Evolutionary conservation across 2,329 filamentous ascomycete genomes (phyloP).

Genomic region (Botrytis medusae): DNA sequence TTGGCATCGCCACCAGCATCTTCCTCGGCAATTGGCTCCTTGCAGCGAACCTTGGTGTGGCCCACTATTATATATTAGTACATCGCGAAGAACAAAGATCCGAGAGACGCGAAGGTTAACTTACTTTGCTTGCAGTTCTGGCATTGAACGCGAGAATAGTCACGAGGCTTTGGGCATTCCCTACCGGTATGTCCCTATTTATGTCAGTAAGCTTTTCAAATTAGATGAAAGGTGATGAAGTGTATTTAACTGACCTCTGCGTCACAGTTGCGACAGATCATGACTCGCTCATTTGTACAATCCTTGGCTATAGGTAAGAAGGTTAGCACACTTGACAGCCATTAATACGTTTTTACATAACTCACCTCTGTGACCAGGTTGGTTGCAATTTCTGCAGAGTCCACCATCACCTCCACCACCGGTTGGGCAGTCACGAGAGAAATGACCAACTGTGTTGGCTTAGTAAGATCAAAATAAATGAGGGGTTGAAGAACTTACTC

Average conservation of each 20-base stretch:
- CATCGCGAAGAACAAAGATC: background rate
- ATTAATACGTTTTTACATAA: background rate
- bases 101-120: constrained; percentile 22
- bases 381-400: constrained; percentile 62
- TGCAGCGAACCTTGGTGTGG: constrained; percentile 45
- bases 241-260: constrained; percentile 42
- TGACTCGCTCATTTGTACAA: constrained; percentile 43
- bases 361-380: constrained; percentile 56
- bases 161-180: constrained; percentile 57
- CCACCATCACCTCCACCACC: constrained; percentile 53
- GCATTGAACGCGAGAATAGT: constrained; percentile 58
- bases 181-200: constrained; percentile 54
- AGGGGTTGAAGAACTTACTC: constrained; percentile 27
- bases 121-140: constrained; percentile 52
- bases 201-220: background rate
- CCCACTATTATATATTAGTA: constrained; percentile 35
- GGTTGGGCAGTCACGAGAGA: constrained; percentile 62
- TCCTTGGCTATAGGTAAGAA: constrained; percentile 42
- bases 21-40: constrained; percentile 38
- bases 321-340: background rate
- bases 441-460: constrained; percentile 56
- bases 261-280: constrained; percentile 57
- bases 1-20: constrained; percentile 23
- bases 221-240: background rate
- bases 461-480: background rate